Evolutionary conservation across 1,284 basidiomycete genomes (phyloP).

Genomic region (Sporisorium reilianum): DNA sequence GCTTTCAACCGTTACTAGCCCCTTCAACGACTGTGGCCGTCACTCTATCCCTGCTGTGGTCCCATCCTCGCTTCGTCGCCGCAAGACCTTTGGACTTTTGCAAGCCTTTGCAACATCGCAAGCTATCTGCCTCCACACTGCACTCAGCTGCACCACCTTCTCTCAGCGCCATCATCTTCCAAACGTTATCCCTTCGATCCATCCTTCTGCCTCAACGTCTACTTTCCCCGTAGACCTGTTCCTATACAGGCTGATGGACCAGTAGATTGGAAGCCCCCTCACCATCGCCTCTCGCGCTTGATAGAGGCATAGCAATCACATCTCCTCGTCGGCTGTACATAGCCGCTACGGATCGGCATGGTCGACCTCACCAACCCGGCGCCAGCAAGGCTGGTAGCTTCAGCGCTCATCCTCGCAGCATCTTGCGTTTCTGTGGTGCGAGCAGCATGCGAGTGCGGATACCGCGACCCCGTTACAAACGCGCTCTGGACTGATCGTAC

Average conservation of each 20-base stretch:
- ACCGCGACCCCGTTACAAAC: conserved; percentile 56
- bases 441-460: conserved; percentile 60
- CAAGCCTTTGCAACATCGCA: neutral
- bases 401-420: conserved; percentile 22
- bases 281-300: neutral
- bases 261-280: neutral
- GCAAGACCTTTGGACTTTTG: neutral
- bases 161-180: neutral
- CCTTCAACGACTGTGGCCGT: neutral
- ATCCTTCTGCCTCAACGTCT: neutral
- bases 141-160: conserved; percentile 1
- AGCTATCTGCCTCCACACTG: neutral
- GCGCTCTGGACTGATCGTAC: conserved; percentile 60
- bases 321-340: neutral
- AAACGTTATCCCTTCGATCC: neutral
- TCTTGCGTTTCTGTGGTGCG: conserved; percentile 14
- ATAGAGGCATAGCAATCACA: neutral
- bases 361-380: conserved; percentile 5
- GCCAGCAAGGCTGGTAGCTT: conserved; percentile 31
- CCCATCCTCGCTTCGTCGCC: neutral
- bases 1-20: neutral
- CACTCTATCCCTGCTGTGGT: neutral
- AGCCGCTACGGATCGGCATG: conserved; percentile 15
- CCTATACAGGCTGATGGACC: neutral
- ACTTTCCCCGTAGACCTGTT: neutral